Conservation (phyloP, 202 grass and related monocot genomes). For the Carex sylvatica region DNA sequence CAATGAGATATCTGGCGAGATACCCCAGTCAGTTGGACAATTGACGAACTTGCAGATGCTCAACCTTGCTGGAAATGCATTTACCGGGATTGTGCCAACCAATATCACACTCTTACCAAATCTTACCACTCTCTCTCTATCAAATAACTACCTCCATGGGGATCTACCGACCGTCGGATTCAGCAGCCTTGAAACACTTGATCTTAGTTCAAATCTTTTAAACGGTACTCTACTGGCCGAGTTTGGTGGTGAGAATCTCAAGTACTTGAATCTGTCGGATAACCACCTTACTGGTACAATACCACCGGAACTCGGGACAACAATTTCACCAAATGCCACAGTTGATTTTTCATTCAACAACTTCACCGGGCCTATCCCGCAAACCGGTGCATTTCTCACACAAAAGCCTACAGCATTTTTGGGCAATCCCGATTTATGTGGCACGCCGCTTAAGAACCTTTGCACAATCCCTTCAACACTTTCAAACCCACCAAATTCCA, state of each 20-base stretch:
- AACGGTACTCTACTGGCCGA: conserved; percentile 53
- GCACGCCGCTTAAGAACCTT: conserved; percentile 44
- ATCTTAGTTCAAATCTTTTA: conserved; percentile 68
- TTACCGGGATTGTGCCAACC: conserved; percentile 47
- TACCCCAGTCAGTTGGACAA: conserved; percentile 45
- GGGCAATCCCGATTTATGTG: conserved; percentile 68
- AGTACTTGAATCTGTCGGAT: conserved; percentile 65
- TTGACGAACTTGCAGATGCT: conserved; percentile 54
- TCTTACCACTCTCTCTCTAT: conserved; percentile 67
- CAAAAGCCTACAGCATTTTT: conserved; percentile 58
- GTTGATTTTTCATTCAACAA: conserved; percentile 76
- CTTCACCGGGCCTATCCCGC: conserved; percentile 65
- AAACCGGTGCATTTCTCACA: conserved; percentile 31
- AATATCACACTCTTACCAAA: conserved; percentile 56
- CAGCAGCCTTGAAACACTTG: conserved; percentile 52
- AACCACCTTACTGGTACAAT: conserved; percentile 65
- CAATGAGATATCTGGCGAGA: conserved; percentile 55
- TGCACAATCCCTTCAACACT: conserved; percentile 47
- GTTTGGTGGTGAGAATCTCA: conserved; percentile 46
- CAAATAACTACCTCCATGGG: conserved; percentile 76
- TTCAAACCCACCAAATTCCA: conserved; percentile 37
- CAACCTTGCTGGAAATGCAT: conserved; percentile 76
- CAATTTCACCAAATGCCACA: conserved; percentile 52
- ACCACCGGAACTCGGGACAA: conserved; percentile 44
- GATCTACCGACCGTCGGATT: conserved; percentile 42